Conservation (phyloP, 768 basidiomycete species). For the Termitomyces sp. region DNA sequence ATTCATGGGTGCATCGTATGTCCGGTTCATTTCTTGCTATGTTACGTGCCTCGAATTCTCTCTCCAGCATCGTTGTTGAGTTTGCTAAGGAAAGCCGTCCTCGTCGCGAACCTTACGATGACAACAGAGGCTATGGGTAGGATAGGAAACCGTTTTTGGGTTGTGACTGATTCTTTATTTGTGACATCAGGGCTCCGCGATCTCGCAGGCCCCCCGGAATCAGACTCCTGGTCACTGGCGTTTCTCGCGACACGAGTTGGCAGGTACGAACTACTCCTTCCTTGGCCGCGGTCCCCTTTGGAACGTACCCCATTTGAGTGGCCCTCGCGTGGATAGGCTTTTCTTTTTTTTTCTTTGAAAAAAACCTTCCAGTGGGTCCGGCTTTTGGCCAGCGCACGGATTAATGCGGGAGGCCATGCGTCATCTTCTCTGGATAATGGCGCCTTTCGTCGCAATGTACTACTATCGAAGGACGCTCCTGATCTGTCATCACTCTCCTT, state of each 20-base stretch:
- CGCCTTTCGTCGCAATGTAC: constrained; percentile 18
- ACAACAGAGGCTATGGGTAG: constrained; percentile 53
- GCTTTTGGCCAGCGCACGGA: constrained; percentile 10
- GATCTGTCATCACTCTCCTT: constrained; percentile 38
- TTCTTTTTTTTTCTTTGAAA: constrained; percentile 8
- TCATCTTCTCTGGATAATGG: constrained; percentile 14
- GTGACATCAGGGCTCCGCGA: constrained; percentile 42
- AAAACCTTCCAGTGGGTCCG: constrained; percentile 9
- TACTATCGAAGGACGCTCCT: constrained; percentile 33
- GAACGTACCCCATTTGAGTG: constrained; percentile 15
- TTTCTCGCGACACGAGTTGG: constrained; percentile 96
- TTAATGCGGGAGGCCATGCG: constrained; percentile 6
- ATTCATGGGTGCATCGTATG: constrained; percentile 85
- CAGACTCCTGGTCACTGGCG: constrained; percentile 80
- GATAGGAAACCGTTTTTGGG: constrained; percentile 7
- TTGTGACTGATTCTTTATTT: constrained; percentile 10
- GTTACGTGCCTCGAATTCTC: background rate
- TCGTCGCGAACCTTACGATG: constrained; percentile 71
- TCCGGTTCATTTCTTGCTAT: background rate
- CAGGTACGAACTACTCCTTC: constrained; percentile 69
- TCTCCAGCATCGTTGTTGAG: constrained; percentile 84
- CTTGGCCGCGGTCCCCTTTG: constrained; percentile 15
- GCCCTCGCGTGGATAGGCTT: constrained; percentile 15
- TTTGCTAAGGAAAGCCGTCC: constrained; percentile 92
- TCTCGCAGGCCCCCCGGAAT: constrained; percentile 76